Evolutionary conservation across 306 rosid species (phyloP).

Genomic region (Purshia tridentata): DNA sequence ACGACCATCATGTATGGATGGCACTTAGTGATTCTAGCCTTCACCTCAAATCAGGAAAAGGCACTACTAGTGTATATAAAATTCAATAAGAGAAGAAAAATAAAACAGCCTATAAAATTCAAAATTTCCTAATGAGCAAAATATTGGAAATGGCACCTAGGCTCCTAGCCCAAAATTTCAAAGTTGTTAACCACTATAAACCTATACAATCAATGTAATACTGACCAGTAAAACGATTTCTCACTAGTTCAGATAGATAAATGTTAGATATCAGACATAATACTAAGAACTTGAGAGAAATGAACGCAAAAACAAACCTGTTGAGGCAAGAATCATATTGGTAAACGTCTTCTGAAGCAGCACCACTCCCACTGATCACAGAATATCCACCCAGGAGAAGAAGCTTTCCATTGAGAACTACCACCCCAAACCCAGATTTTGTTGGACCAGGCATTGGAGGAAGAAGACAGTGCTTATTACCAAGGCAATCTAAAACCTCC

Average conservation of each 20-base stretch:
- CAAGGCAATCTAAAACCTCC: slow-evolving; percentile 86
- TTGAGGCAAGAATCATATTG: slow-evolving; percentile 84
- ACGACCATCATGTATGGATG: no score
- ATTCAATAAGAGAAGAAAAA: no score
- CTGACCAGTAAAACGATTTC: background rate
- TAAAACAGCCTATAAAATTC: background rate
- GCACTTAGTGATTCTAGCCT: background rate
- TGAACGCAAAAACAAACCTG: slow-evolving; percentile 35
- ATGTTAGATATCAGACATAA: background rate
- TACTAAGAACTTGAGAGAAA: slow-evolving; percentile 13
- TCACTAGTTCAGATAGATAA: background rate
- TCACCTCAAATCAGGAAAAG: background rate
- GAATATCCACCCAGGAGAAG: slow-evolving; percentile 84
- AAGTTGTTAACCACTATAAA: background rate
- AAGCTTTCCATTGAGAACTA: slow-evolving; percentile 78
- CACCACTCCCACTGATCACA: slow-evolving; percentile 36
- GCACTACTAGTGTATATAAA: background rate
- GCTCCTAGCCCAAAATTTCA: background rate
- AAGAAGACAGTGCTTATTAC: slow-evolving; percentile 52
- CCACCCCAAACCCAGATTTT: slow-evolving; percentile 65
- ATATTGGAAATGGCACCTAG: background rate
- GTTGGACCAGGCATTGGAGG: slow-evolving; percentile 73
- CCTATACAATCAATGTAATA: background rate
- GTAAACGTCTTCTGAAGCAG: slow-evolving; percentile 67
- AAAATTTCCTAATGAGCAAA: background rate